phyloP scores from a whole-genome alignment of 2,329 filamentous ascomycete species.

The Colletotrichum liaoningense region DNA sequence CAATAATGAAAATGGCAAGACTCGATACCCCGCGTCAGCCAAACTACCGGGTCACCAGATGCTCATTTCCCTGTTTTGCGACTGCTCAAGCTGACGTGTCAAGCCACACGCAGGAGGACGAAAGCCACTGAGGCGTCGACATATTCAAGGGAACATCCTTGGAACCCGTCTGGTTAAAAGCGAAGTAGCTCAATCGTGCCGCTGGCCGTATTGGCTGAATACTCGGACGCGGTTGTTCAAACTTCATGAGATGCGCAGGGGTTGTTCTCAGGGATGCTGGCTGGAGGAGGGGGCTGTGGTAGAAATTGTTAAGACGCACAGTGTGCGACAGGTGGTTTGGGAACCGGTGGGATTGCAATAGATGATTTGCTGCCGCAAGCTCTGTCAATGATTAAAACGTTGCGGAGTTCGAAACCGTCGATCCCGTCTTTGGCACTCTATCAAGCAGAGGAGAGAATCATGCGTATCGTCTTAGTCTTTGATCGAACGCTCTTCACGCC shows the following conservation, averaged over 20 bases:
- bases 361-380: not conserved
- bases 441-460: not conserved
- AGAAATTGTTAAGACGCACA: slow-evolving; percentile 13
- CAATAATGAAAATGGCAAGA: not conserved
- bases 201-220: not conserved
- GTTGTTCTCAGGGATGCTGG: slow-evolving; percentile 1
- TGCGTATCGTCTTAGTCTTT: not conserved
- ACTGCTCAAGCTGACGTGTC: not conserved
- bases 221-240: slow-evolving; percentile 1
- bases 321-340: not conserved
- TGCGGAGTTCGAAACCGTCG: not conserved
- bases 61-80: slow-evolving; percentile 10
- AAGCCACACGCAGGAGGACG: not conserved
- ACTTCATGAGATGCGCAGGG: slow-evolving; percentile 5
- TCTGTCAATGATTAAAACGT: not conserved
- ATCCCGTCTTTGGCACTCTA: not conserved
- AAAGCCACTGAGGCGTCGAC: slow-evolving; percentile 6
- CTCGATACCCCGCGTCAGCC: slow-evolving; percentile 12
- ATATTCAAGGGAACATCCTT: not conserved
- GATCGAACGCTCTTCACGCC: not conserved
- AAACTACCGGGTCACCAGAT: slow-evolving; percentile 18
- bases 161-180: not conserved
- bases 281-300: slow-evolving; percentile 13
- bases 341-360: not conserved
- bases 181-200: not conserved